Base-by-base conservation (phyloP, 176 grass and related monocot species). In the Juncus effusus region DNA sequence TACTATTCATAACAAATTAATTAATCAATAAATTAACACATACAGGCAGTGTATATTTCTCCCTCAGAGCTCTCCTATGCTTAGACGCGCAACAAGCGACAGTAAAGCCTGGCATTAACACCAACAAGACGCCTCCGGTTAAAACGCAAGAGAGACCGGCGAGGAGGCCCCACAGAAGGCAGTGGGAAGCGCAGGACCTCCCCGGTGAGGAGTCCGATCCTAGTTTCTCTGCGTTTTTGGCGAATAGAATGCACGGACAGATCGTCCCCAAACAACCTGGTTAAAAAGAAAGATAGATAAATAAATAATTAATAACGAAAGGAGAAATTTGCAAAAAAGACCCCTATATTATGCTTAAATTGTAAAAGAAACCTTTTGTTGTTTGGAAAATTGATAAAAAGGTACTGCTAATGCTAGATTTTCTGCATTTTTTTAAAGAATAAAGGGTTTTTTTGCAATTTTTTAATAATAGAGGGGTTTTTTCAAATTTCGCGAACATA, bases 191-290 rank as follows among this genome's bases (percentile, higher is more conserved):
- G 74, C 87, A 96, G 56, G 92, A 96, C 74, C 79, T 84, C 74
- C 76, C 87, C 70, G 81, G 85, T 59, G 87, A 72, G 61, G 91
- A 91, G 71, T 82, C 84, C 63, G 84, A 91, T 66, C 87, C 92
- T 59, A 91, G 72, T 41, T 81, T 88, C 15, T 96, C 87, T 51
- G 87, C 87, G 81, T 91, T 96, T 59, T 91, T 96, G 59, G 87
- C 92, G 75, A 85, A 96, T 42, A 96, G 81, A 65, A 85, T 75
- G 62, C 92, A 96, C 58, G 92, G 92, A 50, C 87, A 96, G 45
- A 79, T 50, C 16, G 79, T 80, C 19, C 92, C 92, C 50, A 96
- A 76, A 84, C 81, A 91, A 79, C 92, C 92, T 96, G 76, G 12
- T 66, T 62, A 85, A 13, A 73, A 69, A 9, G 15, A n/a, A n/a